A percentile compares a stretch with the other conserved stretches of the same genome.
Evolutionary conservation across 768 basidiomycete genomes (phyloP).

Genomic region (Vararia minispora): DNA sequence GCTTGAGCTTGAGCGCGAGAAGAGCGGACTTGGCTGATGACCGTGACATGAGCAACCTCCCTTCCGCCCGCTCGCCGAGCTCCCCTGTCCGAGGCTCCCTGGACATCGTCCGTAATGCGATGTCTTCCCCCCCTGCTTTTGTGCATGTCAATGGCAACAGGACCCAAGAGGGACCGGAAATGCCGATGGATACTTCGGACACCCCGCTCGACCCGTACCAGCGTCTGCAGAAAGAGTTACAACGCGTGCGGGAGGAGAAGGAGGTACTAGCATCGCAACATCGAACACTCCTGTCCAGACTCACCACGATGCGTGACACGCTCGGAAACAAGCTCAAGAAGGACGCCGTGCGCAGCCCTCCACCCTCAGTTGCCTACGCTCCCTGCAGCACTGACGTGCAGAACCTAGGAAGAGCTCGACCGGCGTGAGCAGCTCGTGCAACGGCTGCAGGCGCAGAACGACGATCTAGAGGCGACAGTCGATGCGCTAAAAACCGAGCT

Average conservation of each 20-base stretch:
- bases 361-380: not conserved
- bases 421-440: conserved; percentile 78
- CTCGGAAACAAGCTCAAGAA: conserved; percentile 91
- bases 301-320: conserved; percentile 88
- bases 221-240: conserved; percentile 65
- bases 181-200: too few species aligned
- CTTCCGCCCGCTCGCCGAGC: too few species aligned
- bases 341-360: conserved; percentile 67
- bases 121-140: too few species aligned
- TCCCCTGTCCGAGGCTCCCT: too few species aligned
- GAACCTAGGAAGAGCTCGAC: conserved; percentile 90
- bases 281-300: conserved; percentile 71
- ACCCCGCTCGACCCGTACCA: conserved; percentile 44
- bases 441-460: conserved; percentile 66
- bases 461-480: conserved; percentile 58
- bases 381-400: conserved; percentile 8
- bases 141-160: too few species aligned
- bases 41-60: too few species aligned
- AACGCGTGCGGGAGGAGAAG: conserved; percentile 71
- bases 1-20: too few species aligned
- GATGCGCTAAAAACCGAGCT: conserved; percentile 78
- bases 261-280: conserved; percentile 82
- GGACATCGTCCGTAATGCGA: too few species aligned
- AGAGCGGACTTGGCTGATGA: too few species aligned
- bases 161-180: too few species aligned